Conservation (phyloP, 768 basidiomycete genomes). For the Auricularia heimuer region DNA sequence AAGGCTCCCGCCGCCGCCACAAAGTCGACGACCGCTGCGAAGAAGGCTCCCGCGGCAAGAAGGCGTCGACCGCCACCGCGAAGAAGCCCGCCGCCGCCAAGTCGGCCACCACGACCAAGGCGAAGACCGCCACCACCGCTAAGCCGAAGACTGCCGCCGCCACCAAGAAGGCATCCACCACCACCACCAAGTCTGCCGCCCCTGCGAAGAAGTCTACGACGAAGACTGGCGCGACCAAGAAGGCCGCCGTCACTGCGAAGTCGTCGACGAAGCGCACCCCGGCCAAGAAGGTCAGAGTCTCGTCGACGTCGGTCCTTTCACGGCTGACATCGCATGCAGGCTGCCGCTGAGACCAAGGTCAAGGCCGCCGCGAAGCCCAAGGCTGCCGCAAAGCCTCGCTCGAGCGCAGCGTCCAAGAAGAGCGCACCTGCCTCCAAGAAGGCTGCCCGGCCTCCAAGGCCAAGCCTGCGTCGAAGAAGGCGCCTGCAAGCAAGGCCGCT, state of each 20-base stretch:
- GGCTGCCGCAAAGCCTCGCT: slow-evolving; percentile 12
- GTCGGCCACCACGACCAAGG: slow-evolving; percentile 21
- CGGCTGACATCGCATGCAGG: slow-evolving; percentile 2
- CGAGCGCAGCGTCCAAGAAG: slow-evolving; percentile 3
- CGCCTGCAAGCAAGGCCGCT: slow-evolving; percentile 10
- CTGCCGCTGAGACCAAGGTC: slow-evolving; percentile 8
- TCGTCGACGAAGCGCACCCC: not conserved
- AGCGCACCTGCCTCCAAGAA: slow-evolving; percentile 16
- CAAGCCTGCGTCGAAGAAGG: slow-evolving; percentile 19
- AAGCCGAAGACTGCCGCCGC: slow-evolving; percentile 1
- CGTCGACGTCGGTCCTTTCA: not conserved
- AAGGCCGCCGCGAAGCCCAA: slow-evolving; percentile 24
- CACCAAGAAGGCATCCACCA: not conserved
- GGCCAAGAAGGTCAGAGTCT: not conserved
- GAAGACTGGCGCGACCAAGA: slow-evolving; percentile 27
- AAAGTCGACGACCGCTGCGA: slow-evolving; percentile 15
- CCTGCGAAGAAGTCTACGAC: slow-evolving; percentile 18
- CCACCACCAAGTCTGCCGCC: not conserved
- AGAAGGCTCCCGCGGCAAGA: slow-evolving; percentile 12
- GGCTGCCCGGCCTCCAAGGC: slow-evolving; percentile 33
- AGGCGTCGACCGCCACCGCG: slow-evolving; percentile 13
- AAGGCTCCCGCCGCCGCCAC: slow-evolving; percentile 28
- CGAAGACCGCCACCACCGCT: slow-evolving; percentile 22
- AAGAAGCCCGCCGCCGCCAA: slow-evolving; percentile 32
- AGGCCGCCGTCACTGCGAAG: slow-evolving; percentile 20